A percentile compares a stretch with the other conserved stretches of the same genome.
Evolutionary conservation across 345 rosid species (phyloP).

Genomic region (Rhodamnia rubescens): DNA sequence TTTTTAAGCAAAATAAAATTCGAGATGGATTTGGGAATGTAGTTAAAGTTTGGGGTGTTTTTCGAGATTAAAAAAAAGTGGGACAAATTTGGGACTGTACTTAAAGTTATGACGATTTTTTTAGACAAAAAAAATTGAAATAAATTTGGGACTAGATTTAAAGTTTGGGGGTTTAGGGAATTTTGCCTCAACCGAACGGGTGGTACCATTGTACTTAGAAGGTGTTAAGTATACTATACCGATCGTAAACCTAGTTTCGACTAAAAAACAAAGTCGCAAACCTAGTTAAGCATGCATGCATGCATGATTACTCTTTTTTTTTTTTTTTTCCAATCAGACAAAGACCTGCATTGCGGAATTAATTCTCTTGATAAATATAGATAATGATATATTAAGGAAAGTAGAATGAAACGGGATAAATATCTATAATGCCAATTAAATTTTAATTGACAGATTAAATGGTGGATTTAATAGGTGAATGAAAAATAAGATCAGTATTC

Average conservation of each 20-base stretch:
- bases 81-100: too few species aligned
- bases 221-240: neutral
- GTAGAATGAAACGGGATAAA: neutral
- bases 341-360: neutral
- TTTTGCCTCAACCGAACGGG: neutral
- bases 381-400: neutral
- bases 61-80: too few species aligned
- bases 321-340: neutral
- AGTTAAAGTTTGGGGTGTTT: too few species aligned
- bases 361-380: neutral
- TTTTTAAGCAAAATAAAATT: too few species aligned
- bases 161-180: too few species aligned
- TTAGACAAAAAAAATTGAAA: too few species aligned
- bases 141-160: too few species aligned
- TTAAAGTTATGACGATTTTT: too few species aligned
- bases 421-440: neutral
- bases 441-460: neutral
- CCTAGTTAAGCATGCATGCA: neutral
- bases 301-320: neutral
- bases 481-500: neutral
- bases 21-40: too few species aligned
- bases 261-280: neutral
- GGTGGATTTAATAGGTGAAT: neutral
- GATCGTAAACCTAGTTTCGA: neutral
- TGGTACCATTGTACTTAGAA: neutral